Percentiles rank a stretch among this genome's conserved stretches.
Evolutionary conservation across 345 rosid species (phyloP).

Genomic region (Salix dunnii): DNA sequence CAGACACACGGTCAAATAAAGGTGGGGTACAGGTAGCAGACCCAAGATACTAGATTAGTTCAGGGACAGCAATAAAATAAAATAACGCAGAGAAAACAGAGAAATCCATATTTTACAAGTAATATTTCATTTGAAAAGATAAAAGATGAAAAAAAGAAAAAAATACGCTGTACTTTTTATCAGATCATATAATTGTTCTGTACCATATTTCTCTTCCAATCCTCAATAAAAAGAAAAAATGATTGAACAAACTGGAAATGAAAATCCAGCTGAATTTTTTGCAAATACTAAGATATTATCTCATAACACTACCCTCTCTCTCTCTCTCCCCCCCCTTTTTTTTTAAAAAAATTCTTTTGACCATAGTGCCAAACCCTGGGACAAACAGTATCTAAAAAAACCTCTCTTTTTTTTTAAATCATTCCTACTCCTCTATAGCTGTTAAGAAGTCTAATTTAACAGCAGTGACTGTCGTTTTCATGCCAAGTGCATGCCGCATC

Average conservation of each 20-base stretch:
- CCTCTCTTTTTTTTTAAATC: background rate
- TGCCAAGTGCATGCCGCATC: conserved; percentile 32
- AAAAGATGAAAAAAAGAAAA: background rate
- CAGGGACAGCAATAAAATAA: background rate
- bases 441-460: conserved; percentile 53
- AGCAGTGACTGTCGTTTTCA: conserved; percentile 37
- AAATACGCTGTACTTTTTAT: background rate
- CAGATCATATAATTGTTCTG: background rate
- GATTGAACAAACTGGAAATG: background rate
- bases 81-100: background rate
- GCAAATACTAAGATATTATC: background rate
- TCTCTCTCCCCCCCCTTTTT: background rate
- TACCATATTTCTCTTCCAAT: background rate
- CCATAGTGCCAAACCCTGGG: conserved; percentile 1
- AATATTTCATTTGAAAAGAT: background rate
- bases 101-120: too few relatives aligned
- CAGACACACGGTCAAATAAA: conserved; percentile 6
- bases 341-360: background rate
- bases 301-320: background rate
- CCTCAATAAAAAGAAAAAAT: background rate
- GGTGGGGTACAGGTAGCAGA: background rate
- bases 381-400: conserved; percentile 10
- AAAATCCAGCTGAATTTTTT: background rate
- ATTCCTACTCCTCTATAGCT: conserved; percentile 23
- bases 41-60: background rate